These are phyloP conservation scores for Fusarium sacchari DNA, from an alignment of 2,329 filamentous ascomycete species.

Conservation along the genomic window DNA sequence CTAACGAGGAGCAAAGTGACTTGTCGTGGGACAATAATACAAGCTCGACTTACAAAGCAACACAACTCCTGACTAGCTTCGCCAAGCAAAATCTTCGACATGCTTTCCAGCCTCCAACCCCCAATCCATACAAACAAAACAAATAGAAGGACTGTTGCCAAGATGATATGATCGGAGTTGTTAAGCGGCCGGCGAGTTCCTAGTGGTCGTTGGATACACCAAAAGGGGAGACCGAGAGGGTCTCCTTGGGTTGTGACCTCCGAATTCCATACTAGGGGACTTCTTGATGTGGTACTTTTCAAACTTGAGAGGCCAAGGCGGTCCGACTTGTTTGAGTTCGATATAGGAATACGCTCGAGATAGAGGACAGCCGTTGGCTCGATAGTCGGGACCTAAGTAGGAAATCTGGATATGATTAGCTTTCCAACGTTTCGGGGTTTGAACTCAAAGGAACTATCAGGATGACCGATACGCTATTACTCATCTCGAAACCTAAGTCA, in stretches of 20 bases:
- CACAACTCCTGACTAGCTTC: neutral
- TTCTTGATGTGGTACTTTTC: neutral
- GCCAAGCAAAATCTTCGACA: neutral
- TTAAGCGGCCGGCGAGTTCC: neutral
- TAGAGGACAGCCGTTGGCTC: neutral
- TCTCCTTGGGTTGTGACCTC: neutral
- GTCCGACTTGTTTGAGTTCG: neutral
- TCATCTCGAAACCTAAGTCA: neutral
- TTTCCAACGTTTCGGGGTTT: neutral
- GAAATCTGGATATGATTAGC: neutral
- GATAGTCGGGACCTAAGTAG: neutral
- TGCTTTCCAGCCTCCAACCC: neutral
- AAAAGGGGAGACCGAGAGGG: neutral
- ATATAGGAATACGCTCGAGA: too few relatives aligned
- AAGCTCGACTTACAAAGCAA: neutral
- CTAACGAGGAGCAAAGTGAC: neutral
- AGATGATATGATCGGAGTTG: neutral
- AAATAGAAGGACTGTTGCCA: neutral
- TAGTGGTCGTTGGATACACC: neutral
- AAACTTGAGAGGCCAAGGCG: neutral
- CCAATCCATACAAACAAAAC: neutral
- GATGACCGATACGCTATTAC: fast-evolving
- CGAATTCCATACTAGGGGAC: too few relatives aligned
- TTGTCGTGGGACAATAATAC: neutral
- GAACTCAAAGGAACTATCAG: neutral